Base-by-base conservation (phyloP, 169 alveolate species). In the Cryptosporidium viatorum region DNA sequence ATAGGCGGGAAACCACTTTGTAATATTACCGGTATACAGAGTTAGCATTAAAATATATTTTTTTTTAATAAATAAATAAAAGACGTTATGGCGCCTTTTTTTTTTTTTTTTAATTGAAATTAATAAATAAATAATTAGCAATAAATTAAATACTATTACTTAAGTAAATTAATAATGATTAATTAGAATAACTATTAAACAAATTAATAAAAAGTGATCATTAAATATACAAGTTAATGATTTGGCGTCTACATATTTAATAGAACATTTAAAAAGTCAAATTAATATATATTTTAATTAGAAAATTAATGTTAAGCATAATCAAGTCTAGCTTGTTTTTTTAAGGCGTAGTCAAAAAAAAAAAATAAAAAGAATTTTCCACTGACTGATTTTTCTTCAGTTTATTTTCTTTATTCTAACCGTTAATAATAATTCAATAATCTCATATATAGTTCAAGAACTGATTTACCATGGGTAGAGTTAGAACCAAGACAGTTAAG, bases 401-500 rank as follows among this genome's bases (percentile, higher is more conserved):
- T 41, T 70, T 45, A 43, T 45, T 39, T 70, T 29, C 39, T 70
- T 48, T 70, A 29, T 14, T 35, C 35, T 26, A 21, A 23, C 35
- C 14, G 6, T 8, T 0, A 35, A 23, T 18, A 70, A 3, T 18
- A 70, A 10, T 37, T 16, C 39, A 45, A 51, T 16, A 2, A 10
- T 45, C 10, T 55, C 29, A 21, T 55, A 55, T 55, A 55, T 55
- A 55, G 18, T 70, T 31, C 65, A 4, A 10, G 3, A 71, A 37
- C 41, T 71, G 68, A 60, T 48, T 41, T 60, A 80, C 33, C 52
- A 80, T 80, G 99, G 99, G 99, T 86, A 98, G 99, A 94, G 99
- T 99, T 60, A 94, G 99, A 85, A 99, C 99, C 16, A 99, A 98
- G 96, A 99, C 99, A 73, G 99, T 98, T 45, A 98, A 98, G 95